Conservation (phyloP, 129 eudicot genomes). For the Arctium minus region DNA sequence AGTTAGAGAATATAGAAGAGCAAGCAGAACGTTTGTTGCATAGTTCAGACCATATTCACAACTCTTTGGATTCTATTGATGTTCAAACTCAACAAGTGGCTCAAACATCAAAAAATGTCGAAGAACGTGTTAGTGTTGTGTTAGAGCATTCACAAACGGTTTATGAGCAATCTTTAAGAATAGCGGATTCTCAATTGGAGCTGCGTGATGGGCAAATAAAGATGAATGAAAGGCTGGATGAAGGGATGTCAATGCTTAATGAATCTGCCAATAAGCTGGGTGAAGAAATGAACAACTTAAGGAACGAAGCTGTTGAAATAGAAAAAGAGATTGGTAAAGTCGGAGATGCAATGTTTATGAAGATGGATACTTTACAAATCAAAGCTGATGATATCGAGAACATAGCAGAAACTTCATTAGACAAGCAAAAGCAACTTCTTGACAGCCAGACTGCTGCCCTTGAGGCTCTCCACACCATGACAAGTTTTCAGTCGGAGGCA, state of each 20-base stretch:
- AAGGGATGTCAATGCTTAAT: slow-evolving; percentile 50
- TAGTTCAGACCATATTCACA: slow-evolving; percentile 45
- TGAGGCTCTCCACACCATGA: slow-evolving; percentile 48
- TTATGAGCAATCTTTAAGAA: slow-evolving; percentile 43
- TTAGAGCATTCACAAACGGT: slow-evolving; percentile 46
- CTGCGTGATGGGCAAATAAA: slow-evolving; percentile 49
- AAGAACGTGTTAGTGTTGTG: slow-evolving; percentile 32
- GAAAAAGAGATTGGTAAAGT: slow-evolving; percentile 61
- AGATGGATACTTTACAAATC: slow-evolving; percentile 52
- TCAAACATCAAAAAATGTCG: slow-evolving; percentile 47
- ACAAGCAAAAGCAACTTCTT: slow-evolving; percentile 63
- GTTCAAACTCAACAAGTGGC: slow-evolving; percentile 45
- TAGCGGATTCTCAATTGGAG: slow-evolving; percentile 61
- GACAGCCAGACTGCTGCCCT: slow-evolving; percentile 59
- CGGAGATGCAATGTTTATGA: slow-evolving; percentile 53
- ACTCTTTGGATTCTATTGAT: slow-evolving; percentile 56
- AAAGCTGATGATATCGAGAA: slow-evolving; percentile 74
- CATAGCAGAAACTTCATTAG: slow-evolving; percentile 53
- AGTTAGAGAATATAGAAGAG: slow-evolving; percentile 50
- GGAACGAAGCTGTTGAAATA: slow-evolving; percentile 58
- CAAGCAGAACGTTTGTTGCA: slow-evolving; percentile 50
- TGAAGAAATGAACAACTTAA: slow-evolving; percentile 43
- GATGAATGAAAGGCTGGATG: slow-evolving; percentile 51
- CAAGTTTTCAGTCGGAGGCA: slow-evolving; percentile 64
- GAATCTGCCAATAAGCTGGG: slow-evolving; percentile 54